These are phyloP conservation scores for Neurospora sp. DNA, from an alignment of 495 filamentous ascomycete genomes.

Conservation along the genomic window DNA sequence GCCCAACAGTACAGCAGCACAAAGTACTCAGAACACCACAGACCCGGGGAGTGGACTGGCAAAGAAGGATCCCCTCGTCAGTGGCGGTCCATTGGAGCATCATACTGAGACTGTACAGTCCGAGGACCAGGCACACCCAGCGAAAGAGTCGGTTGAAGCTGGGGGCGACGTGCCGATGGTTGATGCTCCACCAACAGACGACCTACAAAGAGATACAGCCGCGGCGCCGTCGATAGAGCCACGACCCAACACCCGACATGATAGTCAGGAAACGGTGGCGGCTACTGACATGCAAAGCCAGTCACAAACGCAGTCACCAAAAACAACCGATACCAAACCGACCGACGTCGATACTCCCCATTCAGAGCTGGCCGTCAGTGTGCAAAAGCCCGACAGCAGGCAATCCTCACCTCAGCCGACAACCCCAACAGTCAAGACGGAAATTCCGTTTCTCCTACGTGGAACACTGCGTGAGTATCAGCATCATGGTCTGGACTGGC, in stretches of 20 bases:
- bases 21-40: background rate
- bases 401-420: constrained; percentile 32
- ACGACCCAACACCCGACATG: constrained; percentile 11
- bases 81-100: background rate
- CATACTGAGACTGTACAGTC: background rate
- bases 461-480: constrained; percentile 95
- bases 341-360: constrained; percentile 59
- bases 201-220: background rate
- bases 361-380: constrained; percentile 41
- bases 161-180: constrained; percentile 39
- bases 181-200: constrained; percentile 20
- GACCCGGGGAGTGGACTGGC: background rate
- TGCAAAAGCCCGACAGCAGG: constrained; percentile 27
- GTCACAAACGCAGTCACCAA: constrained; percentile 43
- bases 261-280: constrained; percentile 26
- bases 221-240: constrained; percentile 17
- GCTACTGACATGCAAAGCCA: constrained; percentile 29
- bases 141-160: constrained; percentile 26
- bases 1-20: background rate
- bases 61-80: background rate
- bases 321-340: constrained; percentile 55
- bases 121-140: background rate
- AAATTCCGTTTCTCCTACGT: constrained; percentile 78
- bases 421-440: constrained; percentile 46
- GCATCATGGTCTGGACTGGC: constrained; percentile 93